Base-by-base conservation (phyloP, 1,284 basidiomycete genomes). In the Irpex rosettiformis region DNA sequence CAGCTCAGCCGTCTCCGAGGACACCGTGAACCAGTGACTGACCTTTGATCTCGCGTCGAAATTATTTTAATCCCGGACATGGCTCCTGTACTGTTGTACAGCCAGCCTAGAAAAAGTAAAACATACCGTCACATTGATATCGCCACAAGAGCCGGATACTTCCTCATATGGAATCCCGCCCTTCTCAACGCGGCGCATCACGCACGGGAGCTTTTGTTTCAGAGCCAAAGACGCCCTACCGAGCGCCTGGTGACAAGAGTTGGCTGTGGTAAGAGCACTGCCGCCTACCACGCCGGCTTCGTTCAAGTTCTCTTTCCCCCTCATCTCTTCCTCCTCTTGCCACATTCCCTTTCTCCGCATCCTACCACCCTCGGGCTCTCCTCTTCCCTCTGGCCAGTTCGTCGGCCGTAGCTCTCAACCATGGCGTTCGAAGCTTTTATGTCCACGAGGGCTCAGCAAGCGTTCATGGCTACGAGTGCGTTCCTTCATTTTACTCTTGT, bases 341-440 rank as follows among this genome's bases (percentile, higher is more conserved):
- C 29, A 33, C 27, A 33, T 47, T 40, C 56, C 25, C 8, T 45
- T 28, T 24, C 40, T 55, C 45, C 22, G 7, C 54, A 40, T 45
- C 16, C 52, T 21, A 13, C 51, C 16, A 25, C 30, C 52, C 53
- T 43, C 29, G 58, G 29, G 33, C 43, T 24, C 49, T 30, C 60
- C 52, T 62, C 61, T 62, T 61, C 42, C 30, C 11, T n/a, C 37
- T 61, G 62, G 59, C 62, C 49, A 52, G 52, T 25, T 37, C 33
- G 33, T 37, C 11, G 33, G 11, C 33, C 33, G 33, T 37, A 37
- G 16, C n/a, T 33, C 21, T n/a, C 52, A 22, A 67, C 61, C 66
- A 89, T 90, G 88, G 81, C 84, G 58, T 74, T 83, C 52, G 84
- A 87, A 77, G 80, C 81, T 25, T 75, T 89, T 51, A 73, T 90